A percentile compares a stretch with the other conserved stretches of the same genome.
Conservation (phyloP, 129 eudicot genomes). For the Flaveria brownii region DNA sequence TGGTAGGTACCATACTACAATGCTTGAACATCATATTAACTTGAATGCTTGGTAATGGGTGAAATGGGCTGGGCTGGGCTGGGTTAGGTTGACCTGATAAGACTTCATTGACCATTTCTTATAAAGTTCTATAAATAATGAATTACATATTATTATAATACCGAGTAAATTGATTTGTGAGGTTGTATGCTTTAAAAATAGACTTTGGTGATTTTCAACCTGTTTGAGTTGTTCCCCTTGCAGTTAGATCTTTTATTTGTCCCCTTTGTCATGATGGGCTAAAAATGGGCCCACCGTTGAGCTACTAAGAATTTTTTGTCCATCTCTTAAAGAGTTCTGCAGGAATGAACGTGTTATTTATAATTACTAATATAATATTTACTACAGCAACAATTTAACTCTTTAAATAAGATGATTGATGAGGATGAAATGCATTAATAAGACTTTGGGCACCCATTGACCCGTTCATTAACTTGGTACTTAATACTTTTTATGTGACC, state of each 20-base stretch:
- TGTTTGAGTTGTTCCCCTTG: too few species aligned
- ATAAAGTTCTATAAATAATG: background rate
- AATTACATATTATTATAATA: background rate
- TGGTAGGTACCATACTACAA: slow-evolving; percentile 66
- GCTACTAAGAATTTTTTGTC: background rate
- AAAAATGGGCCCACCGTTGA: background rate
- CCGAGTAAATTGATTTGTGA: too few species aligned
- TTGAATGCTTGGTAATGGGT: background rate
- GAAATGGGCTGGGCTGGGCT: background rate
- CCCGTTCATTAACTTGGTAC: background rate
- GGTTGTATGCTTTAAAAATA: too few species aligned
- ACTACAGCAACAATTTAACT: background rate
- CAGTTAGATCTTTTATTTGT: too few species aligned
- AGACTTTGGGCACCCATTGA: background rate
- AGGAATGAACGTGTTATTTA: background rate
- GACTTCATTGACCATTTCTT: background rate
- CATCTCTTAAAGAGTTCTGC: background rate
- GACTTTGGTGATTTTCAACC: too few species aligned
- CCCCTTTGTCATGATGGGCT: too few species aligned
- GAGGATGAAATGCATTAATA: background rate
- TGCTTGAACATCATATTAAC: slow-evolving; percentile 16
- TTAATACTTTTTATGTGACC: background rate
- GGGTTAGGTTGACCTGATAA: background rate
- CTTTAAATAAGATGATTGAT: background rate
- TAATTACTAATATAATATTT: background rate